Conservation (phyloP, 768 basidiomycete genomes). For the Sutorius australiensis region DNA sequence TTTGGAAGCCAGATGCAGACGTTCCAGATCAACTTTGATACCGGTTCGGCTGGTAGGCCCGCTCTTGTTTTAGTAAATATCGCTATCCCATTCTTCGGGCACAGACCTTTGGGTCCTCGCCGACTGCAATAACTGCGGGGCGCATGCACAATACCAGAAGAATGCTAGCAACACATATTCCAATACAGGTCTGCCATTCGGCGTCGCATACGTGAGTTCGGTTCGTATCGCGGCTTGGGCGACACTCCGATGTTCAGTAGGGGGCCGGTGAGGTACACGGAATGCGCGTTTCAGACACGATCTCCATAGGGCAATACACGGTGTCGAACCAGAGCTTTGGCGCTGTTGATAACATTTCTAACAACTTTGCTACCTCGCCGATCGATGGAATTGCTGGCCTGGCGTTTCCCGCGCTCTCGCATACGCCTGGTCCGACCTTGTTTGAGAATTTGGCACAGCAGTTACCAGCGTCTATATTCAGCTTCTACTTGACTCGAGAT, state of each 20-base stretch:
- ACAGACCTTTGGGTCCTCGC: constrained; percentile 60
- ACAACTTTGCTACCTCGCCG: constrained; percentile 48
- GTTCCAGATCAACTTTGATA: constrained; percentile 61
- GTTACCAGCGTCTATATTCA: constrained; percentile 49
- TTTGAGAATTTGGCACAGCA: constrained; percentile 57
- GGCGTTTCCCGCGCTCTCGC: constrained; percentile 56
- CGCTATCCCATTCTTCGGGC: too few relatives aligned
- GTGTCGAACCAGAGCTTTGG: constrained; percentile 55
- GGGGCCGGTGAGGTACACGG: constrained; percentile 54
- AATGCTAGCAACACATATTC: constrained; percentile 41
- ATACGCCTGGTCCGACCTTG: constrained; percentile 46
- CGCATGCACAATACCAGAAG: constrained; percentile 35
- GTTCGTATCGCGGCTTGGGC: constrained; percentile 6
- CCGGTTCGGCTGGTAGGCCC: constrained; percentile 43
- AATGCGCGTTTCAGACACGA: constrained; percentile 45
- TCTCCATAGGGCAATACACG: constrained; percentile 43
- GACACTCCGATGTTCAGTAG: constrained; percentile 22
- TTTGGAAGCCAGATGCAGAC: constrained; percentile 56
- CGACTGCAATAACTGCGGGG: constrained; percentile 37
- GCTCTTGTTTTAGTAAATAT: not conserved
- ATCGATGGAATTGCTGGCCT: constrained; percentile 59
- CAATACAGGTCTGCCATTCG: constrained; percentile 31
- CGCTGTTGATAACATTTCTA: constrained; percentile 43
- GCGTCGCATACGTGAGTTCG: constrained; percentile 42
- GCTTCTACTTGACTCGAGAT: constrained; percentile 50